Evolutionary conservation across 2,329 filamentous ascomycete species (phyloP).

Genomic region (Xylaria arbuscula): DNA sequence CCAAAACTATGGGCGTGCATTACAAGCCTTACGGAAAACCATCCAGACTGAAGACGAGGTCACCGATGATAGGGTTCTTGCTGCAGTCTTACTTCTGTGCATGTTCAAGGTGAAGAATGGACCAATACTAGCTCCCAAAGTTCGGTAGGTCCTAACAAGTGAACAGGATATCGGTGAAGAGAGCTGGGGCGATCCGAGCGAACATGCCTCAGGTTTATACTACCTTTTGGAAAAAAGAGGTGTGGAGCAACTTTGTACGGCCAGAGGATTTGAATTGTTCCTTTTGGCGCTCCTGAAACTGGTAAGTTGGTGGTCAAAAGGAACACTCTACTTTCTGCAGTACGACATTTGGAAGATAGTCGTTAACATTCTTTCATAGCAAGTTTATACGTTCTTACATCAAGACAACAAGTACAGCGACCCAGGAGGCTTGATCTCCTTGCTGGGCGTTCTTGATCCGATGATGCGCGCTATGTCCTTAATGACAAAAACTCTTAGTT

Average conservation of each 20-base stretch:
- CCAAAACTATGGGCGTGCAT: conserved; percentile 36
- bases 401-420: conserved; percentile 36
- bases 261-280: conserved; percentile 36
- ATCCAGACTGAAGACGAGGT: conserved; percentile 34
- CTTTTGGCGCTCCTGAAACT: conserved; percentile 34
- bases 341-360: neutral
- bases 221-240: conserved; percentile 38
- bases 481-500: conserved; percentile 29
- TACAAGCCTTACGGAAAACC: conserved; percentile 27
- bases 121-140: neutral
- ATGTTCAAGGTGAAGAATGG: conserved; percentile 35
- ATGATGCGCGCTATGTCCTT: conserved; percentile 38
- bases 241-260: conserved; percentile 35
- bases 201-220: conserved; percentile 37
- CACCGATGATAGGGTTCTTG: conserved; percentile 34
- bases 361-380: conserved; percentile 27
- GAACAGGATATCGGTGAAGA: conserved; percentile 36
- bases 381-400: conserved; percentile 34
- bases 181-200: conserved; percentile 32
- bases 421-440: conserved; percentile 31
- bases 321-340: neutral
- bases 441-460: conserved; percentile 27
- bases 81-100: conserved; percentile 35
- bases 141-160: conserved; percentile 19
- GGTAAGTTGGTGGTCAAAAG: conserved; percentile 20